Base-by-base conservation (phyloP, 148 eudicot species). In the Diospyros kaki region DNA sequence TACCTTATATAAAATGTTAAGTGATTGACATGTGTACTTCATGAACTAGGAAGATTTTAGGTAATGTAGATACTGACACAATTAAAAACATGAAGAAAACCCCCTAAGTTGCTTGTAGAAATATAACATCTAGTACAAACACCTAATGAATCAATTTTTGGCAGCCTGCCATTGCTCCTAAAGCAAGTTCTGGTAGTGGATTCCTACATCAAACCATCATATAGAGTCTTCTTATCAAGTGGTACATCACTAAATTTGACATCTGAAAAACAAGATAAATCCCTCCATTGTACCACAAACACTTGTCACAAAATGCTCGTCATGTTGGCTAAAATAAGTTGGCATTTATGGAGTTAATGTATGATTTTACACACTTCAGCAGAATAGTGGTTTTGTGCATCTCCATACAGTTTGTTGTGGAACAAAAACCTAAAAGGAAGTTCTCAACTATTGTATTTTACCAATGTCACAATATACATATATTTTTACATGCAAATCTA, bases 381-480 rank as follows among this genome's bases (percentile, higher is more conserved):
- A 48, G 14, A 17, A 12, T 1, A 7, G 13, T 48, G 54, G 17
- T 43, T 66, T 45, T 14, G 48, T 9, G 48, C 7, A 48, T 67
- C 70, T 18, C 70, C 18, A 1, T 13, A 52, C 55, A 18, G 54
- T 67, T 67, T 8, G 54, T 18, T 13, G 3, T 67, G 54, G 39
- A 17, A 40, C 9, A 67, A 17, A 5, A 9, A 46, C 9, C 28
- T 1, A 0, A 7, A 68, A 38, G 44, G 15, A 12, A 14, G 4
- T 4, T 40, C 1, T 14, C n/a, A 11, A 14, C 18, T 46, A 12
- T 68, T 46, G 4, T 17, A 46, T 67, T 67, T 67, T 4, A 67
- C 40, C 41, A 67, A 67, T n/a, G 50, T 28, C 69, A 67, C 28
- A n/a, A 58, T 51, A 59, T 48, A 51, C 46, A 66, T 60, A 60